These are phyloP conservation scores for Sporothrix euskadiensis DNA, from an alignment of 2,329 filamentous ascomycete species.

Conservation along the genomic window DNA sequence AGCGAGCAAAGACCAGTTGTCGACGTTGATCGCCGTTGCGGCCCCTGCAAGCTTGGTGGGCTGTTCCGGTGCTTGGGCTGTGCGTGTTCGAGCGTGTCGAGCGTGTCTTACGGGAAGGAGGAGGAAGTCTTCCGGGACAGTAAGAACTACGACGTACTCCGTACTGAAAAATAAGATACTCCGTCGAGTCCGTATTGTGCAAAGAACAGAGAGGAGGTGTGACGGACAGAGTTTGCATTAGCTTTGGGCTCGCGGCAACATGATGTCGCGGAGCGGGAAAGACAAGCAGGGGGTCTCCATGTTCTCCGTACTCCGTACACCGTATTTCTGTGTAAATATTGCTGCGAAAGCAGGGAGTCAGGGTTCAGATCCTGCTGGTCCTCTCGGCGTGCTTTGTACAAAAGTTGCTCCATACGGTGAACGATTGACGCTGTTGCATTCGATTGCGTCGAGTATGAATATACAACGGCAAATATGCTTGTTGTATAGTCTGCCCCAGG, in stretches of 20 bases:
- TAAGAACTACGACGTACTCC: too few species aligned
- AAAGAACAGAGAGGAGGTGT: not conserved
- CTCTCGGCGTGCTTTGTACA: not conserved
- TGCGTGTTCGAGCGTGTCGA: too few species aligned
- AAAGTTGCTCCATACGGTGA: not conserved
- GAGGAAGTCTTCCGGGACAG: not conserved
- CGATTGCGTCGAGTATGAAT: constrained; percentile 2
- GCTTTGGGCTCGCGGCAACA: not conserved
- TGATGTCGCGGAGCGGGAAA: not conserved
- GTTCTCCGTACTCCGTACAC: too few species aligned
- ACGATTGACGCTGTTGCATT: not conserved
- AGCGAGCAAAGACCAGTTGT: not conserved
- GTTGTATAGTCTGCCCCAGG: not conserved
- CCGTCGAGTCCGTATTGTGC: too few species aligned
- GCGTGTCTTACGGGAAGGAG: constrained; percentile 11
- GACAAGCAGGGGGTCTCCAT: too few species aligned
- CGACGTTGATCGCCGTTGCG: constrained; percentile 11
- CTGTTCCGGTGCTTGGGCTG: not conserved
- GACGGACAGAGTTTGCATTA: not conserved
- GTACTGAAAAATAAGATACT: not conserved
- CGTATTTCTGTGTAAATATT: not conserved
- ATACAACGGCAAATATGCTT: constrained; percentile 5
- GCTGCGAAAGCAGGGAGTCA: not conserved
- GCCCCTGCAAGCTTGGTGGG: not conserved
- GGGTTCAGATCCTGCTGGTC: constrained; percentile 1